Conservation (phyloP, 305 asterid species). For the Andrographis paniculata region DNA sequence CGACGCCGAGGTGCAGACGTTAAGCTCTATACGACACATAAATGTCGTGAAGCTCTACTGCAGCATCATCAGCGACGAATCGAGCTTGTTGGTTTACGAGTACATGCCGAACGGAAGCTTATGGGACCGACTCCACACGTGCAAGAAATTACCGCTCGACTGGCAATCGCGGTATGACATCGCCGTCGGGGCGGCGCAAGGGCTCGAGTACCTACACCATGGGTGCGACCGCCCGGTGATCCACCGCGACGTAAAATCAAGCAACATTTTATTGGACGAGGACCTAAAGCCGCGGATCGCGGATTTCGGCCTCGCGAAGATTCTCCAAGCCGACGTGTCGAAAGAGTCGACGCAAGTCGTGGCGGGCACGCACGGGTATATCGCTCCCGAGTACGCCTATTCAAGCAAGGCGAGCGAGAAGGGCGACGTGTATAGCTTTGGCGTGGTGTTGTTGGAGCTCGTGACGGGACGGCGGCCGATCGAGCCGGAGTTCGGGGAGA, state of each 20-base stretch:
- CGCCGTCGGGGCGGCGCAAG: constrained; percentile 83
- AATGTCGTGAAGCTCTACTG: constrained; percentile 85
- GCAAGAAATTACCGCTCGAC: constrained; percentile 46
- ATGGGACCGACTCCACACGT: constrained; percentile 68
- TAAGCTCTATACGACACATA: constrained; percentile 75
- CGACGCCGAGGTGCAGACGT: constrained; percentile 23
- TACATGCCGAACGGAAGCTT: constrained; percentile 87
- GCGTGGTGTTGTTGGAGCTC: constrained; percentile 90
- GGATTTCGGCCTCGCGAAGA: constrained; percentile 20
- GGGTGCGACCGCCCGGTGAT: constrained; percentile 56
- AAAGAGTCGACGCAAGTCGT: constrained; percentile 60
- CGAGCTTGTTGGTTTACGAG: constrained; percentile 83
- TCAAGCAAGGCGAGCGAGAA: constrained; percentile 66
- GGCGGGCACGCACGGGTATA: constrained; percentile 88
- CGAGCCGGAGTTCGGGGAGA: constrained; percentile 69
- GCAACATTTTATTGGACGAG: neutral
- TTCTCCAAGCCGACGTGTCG: constrained; percentile 30
- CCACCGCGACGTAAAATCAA: neutral
- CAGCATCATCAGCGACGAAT: constrained; percentile 81
- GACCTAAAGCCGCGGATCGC: neutral
- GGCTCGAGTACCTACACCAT: constrained; percentile 87
- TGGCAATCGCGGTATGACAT: constrained; percentile 74
- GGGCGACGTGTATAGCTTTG: constrained; percentile 85
- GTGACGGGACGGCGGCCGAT: constrained; percentile 80
- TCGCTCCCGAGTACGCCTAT: constrained; percentile 85